These are phyloP conservation scores for Fonsecaea multimorphosa DNA, from an alignment of 2,329 filamentous ascomycete species.

Conservation along the genomic window DNA sequence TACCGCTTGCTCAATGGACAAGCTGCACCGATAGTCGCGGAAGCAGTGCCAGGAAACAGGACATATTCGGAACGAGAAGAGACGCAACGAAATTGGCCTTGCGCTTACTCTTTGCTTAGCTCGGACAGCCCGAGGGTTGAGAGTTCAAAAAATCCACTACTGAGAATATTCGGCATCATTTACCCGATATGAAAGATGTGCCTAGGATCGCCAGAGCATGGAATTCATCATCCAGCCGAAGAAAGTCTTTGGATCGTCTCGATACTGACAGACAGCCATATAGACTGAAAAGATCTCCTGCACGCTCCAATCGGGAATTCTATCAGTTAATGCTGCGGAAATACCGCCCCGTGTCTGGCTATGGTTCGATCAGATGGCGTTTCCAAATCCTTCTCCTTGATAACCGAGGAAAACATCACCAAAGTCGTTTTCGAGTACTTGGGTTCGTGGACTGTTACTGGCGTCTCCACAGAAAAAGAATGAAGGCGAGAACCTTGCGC, in stretches of 20 bases:
- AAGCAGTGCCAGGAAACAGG: not conserved
- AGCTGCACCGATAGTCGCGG: not conserved
- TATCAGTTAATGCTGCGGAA: not conserved
- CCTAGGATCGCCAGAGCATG: not conserved
- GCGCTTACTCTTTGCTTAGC: not conserved
- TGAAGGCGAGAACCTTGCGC: not conserved
- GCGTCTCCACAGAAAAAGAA: not conserved
- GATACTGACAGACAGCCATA: not conserved
- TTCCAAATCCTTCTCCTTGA: not conserved
- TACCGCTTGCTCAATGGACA: not conserved
- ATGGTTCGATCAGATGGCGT: not conserved
- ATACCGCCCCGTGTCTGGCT: not conserved
- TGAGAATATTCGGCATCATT: not conserved
- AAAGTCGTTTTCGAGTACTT: not conserved
- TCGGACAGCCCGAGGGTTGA: not conserved
- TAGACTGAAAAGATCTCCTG: not conserved
- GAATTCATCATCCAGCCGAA: not conserved
- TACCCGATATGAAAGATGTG: not conserved
- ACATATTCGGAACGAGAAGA: not conserved
- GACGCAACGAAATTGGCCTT: not conserved
- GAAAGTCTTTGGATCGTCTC: not conserved
- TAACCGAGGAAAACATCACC: not conserved
- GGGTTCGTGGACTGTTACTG: not conserved
- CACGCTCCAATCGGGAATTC: not conserved
- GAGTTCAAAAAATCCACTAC: not conserved